Conservation (phyloP, 1,139 yeast genomes). For the Taiozyma sp. region DNA sequence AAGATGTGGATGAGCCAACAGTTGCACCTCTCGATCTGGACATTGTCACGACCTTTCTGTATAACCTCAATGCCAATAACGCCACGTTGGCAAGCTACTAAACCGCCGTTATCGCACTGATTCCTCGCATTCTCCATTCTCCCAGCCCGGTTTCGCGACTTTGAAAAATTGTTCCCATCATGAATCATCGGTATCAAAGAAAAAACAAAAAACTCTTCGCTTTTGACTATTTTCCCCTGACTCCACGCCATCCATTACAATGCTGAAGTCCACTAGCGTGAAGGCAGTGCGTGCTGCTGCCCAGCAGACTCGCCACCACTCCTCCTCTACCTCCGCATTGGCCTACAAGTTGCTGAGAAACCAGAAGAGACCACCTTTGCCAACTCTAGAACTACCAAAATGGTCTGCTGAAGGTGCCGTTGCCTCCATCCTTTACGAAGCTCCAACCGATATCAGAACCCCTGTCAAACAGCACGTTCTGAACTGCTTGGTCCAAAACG, state of each 20-base stretch:
- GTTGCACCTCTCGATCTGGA: slow-evolving; percentile 5
- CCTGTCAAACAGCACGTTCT: slow-evolving; percentile 82
- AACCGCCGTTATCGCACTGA: neutral
- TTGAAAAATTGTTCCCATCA: neutral
- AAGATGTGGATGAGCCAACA: neutral
- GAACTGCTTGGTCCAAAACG: slow-evolving; percentile 96
- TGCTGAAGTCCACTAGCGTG: slow-evolving; percentile 1
- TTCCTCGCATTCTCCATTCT: neutral
- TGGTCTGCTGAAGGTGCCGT: slow-evolving; percentile 98
- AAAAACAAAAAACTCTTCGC: slow-evolving; percentile 2
- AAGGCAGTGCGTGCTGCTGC: neutral
- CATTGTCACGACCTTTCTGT: neutral
- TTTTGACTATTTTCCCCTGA: neutral
- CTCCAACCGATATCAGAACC: slow-evolving; percentile 67
- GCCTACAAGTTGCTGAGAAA: slow-evolving; percentile 89
- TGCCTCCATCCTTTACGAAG: slow-evolving; percentile 89
- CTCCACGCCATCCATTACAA: slow-evolving; percentile 1
- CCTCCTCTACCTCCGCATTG: slow-evolving; percentile 85
- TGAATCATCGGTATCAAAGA: neutral
- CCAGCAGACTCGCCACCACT: slow-evolving; percentile 14
- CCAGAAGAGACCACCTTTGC: slow-evolving; percentile 85
- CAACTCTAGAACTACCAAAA: slow-evolving; percentile 90
- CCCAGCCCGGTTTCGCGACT: neutral
- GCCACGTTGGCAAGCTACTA: too few relatives aligned
- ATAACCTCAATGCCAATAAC: neutral